Conservation (phyloP, 2,329 filamentous ascomycete species). For the Ceratocystis cubensis region DNA sequence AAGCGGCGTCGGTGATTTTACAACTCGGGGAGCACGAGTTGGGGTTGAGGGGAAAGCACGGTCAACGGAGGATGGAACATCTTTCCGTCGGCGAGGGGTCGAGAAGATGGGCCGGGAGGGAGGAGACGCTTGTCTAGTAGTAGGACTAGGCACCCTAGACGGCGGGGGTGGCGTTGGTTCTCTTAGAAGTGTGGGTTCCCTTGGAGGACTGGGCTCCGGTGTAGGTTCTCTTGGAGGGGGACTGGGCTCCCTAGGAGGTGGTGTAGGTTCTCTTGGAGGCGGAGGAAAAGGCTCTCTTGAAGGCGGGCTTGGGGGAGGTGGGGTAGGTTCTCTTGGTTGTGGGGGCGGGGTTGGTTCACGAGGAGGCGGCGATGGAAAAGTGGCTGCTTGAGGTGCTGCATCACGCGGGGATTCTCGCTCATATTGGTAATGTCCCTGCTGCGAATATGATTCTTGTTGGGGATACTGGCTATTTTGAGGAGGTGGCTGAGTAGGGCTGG, state of each 20-base stretch:
- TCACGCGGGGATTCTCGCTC: constrained; percentile 7
- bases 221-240: constrained; percentile 26
- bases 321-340: constrained; percentile 20
- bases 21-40: constrained; percentile 8
- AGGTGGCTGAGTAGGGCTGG: constrained; percentile 27
- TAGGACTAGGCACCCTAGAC: constrained; percentile 26
- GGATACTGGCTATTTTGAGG: constrained; percentile 21
- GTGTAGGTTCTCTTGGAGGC: background rate
- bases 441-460: constrained; percentile 28
- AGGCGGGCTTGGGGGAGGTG: background rate
- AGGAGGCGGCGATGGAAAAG: constrained; percentile 22
- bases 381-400: background rate
- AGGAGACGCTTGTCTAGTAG: constrained; percentile 21
- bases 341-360: constrained; percentile 14
- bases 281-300: constrained; percentile 22
- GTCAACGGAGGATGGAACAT: background rate
- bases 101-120: constrained; percentile 9
- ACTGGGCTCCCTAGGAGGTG: no score
- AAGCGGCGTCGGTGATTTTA: background rate
- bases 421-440: constrained; percentile 26
- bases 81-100: constrained; percentile 5
- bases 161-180: constrained; percentile 11
- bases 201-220: constrained; percentile 25
- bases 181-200: constrained; percentile 14
- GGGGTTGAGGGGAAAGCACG: constrained; percentile 3